Evolutionary conservation across 176 grass and related monocot genomes (phyloP).

Genomic region (Tuctoria greenei): DNA sequence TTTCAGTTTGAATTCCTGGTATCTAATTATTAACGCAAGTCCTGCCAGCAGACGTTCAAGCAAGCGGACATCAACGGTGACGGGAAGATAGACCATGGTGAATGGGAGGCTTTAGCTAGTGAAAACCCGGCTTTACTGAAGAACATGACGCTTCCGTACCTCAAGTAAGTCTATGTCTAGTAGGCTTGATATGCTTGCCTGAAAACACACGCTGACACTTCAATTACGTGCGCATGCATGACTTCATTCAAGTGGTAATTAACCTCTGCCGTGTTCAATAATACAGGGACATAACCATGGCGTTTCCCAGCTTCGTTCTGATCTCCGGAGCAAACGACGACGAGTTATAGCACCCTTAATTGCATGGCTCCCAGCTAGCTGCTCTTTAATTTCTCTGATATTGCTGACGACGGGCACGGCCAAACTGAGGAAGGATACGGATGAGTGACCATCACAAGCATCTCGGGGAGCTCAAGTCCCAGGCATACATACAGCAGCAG

Average conservation of each 20-base stretch:
- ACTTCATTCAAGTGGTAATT: not conserved
- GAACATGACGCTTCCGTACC: conserved; percentile 82
- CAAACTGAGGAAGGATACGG: not conserved
- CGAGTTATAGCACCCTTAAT: conserved; percentile 55
- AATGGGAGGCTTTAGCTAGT: conserved; percentile 59
- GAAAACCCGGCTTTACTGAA: conserved; percentile 61
- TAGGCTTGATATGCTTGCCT: not conserved
- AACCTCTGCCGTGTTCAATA: not conserved
- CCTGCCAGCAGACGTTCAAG: conserved; percentile 58
- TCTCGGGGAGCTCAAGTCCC: not conserved
- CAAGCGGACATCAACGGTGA: conserved; percentile 65
- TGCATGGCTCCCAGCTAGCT: not conserved
- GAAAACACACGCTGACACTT: not conserved
- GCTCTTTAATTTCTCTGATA: conserved; percentile 23
- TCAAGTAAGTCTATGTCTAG: conserved; percentile 53
- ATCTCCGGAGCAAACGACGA: conserved; percentile 50
- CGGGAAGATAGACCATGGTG: conserved; percentile 67
- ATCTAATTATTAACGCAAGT: conserved; percentile 32
- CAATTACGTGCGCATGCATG: not conserved
- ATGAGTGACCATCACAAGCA: not conserved
- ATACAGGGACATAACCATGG: conserved; percentile 66
- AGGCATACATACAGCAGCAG: not conserved
- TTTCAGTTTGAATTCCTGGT: not conserved
- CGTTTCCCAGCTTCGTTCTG: conserved; percentile 73
- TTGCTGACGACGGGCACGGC: not conserved